Evolutionary conservation across 2,329 filamentous ascomycete genomes (phyloP).

Genomic region (Verticillium klebahnii): DNA sequence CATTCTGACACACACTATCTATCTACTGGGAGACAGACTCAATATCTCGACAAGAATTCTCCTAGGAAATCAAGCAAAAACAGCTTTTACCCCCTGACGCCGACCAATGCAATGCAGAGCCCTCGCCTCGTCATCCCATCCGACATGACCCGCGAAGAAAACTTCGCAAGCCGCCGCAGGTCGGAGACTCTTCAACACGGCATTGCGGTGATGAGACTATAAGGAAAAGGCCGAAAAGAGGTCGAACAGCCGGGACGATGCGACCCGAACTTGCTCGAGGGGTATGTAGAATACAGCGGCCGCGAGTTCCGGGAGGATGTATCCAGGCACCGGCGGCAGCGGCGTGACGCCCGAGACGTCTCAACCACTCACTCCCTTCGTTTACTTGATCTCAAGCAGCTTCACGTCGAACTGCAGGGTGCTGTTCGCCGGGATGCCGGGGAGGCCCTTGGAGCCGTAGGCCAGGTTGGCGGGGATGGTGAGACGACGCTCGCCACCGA

Average conservation of each 20-base stretch:
- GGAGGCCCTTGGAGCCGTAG: conserved; percentile 79
- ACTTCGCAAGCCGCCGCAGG: conserved; percentile 37
- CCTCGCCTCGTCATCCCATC: conserved; percentile 45
- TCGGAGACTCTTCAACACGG: conserved; percentile 40
- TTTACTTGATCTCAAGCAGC: conserved; percentile 77
- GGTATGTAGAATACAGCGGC: conserved; percentile 1
- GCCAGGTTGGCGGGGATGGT: conserved; percentile 82
- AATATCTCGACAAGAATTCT: not conserved
- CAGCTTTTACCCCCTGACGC: conserved; percentile 39
- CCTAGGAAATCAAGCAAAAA: conserved; percentile 18
- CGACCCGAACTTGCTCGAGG: not conserved
- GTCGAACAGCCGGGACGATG: not conserved
- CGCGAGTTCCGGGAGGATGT: not conserved
- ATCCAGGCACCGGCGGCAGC: not conserved
- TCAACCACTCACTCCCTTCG: not conserved
- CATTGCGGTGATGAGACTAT: conserved; percentile 20
- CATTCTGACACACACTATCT: not conserved
- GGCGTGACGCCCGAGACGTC: not conserved
- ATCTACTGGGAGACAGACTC: not conserved
- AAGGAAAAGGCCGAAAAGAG: not conserved
- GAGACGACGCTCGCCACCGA: conserved; percentile 89
- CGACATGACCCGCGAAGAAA: conserved; percentile 27
- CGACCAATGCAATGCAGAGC: conserved; percentile 43
- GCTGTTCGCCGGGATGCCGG: conserved; percentile 88
- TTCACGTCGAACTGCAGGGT: conserved; percentile 90